Evolutionary conservation across 1,139 yeast species (phyloP).

Genomic region (Saccharomyces hybrid): DNA sequence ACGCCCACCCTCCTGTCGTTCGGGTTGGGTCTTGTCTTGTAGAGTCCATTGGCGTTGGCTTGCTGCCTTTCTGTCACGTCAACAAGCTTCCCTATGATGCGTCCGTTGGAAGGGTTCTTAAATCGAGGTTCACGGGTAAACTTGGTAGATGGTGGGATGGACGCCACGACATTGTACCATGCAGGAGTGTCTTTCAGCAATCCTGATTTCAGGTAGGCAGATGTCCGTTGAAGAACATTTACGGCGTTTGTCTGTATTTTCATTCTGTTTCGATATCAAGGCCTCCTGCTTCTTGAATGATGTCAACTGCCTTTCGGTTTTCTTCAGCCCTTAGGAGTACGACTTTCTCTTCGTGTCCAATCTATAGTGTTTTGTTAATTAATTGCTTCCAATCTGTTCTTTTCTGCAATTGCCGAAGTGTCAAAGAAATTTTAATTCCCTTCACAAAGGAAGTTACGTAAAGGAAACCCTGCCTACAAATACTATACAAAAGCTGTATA

Average conservation of each 20-base stretch:
- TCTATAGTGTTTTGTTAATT: not conserved
- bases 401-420: not conserved
- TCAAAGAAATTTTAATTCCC: not conserved
- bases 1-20: slow-evolving; percentile 31
- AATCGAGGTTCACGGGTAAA: slow-evolving; percentile 43
- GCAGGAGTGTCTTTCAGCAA: slow-evolving; percentile 63
- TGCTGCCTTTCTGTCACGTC: slow-evolving; percentile 11
- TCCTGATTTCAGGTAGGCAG: slow-evolving; percentile 61
- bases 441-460: not conserved
- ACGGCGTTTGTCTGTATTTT: slow-evolving; percentile 62
- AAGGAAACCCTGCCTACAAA: not conserved
- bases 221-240: slow-evolving; percentile 67
- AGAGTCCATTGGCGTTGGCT: slow-evolving; percentile 26
- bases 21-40: slow-evolving; percentile 43
- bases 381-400: not conserved
- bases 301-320: not conserved
- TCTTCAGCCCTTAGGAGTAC: not conserved
- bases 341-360: not conserved
- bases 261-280: slow-evolving; percentile 36
- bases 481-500: not conserved
- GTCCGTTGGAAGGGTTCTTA: slow-evolving; percentile 32
- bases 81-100: slow-evolving; percentile 12
- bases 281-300: slow-evolving; percentile 2
- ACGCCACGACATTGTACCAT: slow-evolving; percentile 79
- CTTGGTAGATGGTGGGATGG: slow-evolving; percentile 67